Evolutionary conservation across 768 basidiomycete genomes (phyloP).

Genomic region (Suillus spraguei): DNA sequence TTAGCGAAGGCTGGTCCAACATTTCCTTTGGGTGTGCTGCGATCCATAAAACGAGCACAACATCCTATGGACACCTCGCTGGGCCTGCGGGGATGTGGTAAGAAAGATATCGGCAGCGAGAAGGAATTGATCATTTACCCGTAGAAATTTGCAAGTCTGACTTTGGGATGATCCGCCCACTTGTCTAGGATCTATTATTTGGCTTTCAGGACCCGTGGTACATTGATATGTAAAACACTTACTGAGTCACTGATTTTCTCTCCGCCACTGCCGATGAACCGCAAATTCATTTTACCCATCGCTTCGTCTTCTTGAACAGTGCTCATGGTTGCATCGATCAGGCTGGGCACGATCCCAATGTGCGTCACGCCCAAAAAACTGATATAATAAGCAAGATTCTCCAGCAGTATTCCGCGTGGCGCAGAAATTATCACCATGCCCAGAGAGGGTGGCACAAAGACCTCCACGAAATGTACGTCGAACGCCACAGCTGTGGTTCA

Average conservation of each 20-base stretch:
- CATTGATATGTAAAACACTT: constrained; percentile 18
- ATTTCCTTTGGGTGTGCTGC: constrained; percentile 42
- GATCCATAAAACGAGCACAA: constrained; percentile 45
- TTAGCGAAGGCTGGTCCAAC: constrained; percentile 45
- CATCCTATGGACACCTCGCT: constrained; percentile 58
- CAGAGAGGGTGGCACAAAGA: constrained; percentile 41
- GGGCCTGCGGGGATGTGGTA: constrained; percentile 30
- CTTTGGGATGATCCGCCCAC: constrained; percentile 47
- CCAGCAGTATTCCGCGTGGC: constrained; percentile 39
- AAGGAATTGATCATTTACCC: constrained; percentile 30
- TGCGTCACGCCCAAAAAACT: constrained; percentile 47
- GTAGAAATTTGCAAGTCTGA: constrained; percentile 52
- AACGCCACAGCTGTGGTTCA: constrained; percentile 48
- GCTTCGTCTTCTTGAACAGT: constrained; percentile 32
- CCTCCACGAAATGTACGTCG: constrained; percentile 52
- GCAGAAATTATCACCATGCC: constrained; percentile 49
- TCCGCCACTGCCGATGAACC: constrained; percentile 51
- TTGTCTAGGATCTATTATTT: constrained; percentile 41
- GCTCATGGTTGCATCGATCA: constrained; percentile 51
- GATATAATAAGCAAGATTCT: constrained; percentile 45
- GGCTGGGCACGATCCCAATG: constrained; percentile 52
- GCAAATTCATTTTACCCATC: constrained; percentile 34
- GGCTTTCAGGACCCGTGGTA: not conserved
- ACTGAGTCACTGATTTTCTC: constrained; percentile 57
- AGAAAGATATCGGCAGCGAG: not conserved